Evolutionary conservation across 106 monocot species (phyloP), one percentile per base, ranked within the genome.

Genomic region (Agapanthus africanus): DNA sequence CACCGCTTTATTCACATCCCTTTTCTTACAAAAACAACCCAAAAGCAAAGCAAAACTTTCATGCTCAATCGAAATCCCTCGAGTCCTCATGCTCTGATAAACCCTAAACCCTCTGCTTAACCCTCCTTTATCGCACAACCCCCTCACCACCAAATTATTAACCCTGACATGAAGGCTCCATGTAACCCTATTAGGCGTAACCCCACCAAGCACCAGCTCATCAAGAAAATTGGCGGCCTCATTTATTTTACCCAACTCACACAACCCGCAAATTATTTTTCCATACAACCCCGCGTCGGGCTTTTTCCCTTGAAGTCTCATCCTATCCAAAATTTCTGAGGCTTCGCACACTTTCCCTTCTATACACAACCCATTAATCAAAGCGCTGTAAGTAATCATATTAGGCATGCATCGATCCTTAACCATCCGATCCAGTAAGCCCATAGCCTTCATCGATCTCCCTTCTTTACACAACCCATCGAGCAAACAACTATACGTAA

Each of bases 141-240:
- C 85, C 69, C 72, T 66, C 11, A 81, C 72, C 34, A 91, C 94
- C 41, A 49, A 37, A 67, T 95, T 91, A 71, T 95, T 78, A 19
- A 85, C 80, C 40, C 76, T 80, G 1, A 80, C 72, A 70, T 91
- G 90, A 54, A 97, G 71, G 19, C 80, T 73, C 91, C 95, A 87
- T 11, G 95, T 97, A 33, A 91, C 71, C 25, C 89, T 56, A 70
- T 91, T 86, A 0, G 95, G 95, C 32, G 28, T 40, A 52, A 95
- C 71, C 8, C 83, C 88, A 50, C 79, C 69, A 8, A 95, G 62
- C 37, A 75, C 77, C 91, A 97, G 86, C 82, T 97, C 95, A 65
- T 97, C 95, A 7, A 97, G 72, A 51, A 80, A 87, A 70, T 97
- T 89, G 9, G 91, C 86, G 31, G 88, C 91, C 37, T 97, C 89